Conservation (phyloP, 805 yeast genomes). For the Schizosaccharomyces osmophilus region DNA sequence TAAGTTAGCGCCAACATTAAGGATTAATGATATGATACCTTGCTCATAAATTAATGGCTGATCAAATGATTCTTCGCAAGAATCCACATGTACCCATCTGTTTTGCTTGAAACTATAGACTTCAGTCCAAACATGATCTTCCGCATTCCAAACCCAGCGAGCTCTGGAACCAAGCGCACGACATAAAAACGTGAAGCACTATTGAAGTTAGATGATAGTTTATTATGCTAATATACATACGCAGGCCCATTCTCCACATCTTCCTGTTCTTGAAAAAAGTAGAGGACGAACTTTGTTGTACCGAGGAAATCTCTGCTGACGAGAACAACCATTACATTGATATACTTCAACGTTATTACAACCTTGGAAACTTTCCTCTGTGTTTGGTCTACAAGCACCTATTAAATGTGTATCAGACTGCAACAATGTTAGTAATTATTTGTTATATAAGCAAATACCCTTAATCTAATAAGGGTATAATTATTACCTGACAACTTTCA, state of each 20-base stretch:
- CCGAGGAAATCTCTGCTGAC: conserved; percentile 40
- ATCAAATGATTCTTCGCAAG: neutral
- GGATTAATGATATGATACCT: neutral
- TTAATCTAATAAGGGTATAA: neutral
- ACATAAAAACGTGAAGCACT: conserved; percentile 43
- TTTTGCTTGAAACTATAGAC: conserved; percentile 34
- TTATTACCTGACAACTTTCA: conserved; percentile 16
- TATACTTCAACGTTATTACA: conserved; percentile 43
- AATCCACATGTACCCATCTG: conserved; percentile 53
- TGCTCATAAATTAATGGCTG: neutral
- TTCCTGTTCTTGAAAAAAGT: conserved; percentile 38
- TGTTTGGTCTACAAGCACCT: conserved; percentile 22
- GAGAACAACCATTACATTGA: conserved; percentile 28
- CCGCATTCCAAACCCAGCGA: conserved; percentile 65
- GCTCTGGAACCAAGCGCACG: conserved; percentile 39
- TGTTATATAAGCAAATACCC: neutral
- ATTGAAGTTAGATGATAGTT: neutral
- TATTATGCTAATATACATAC: conserved; percentile 3
- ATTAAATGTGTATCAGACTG: conserved; percentile 18
- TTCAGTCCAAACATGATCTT: conserved; percentile 95
- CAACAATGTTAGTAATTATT: conserved; percentile 10
- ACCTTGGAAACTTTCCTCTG: conserved; percentile 22
- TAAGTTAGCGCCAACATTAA: neutral
- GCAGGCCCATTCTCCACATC: conserved; percentile 94
- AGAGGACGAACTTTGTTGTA: conserved; percentile 43